Percentiles rank a stretch among this genome's conserved stretches.
Evolutionary conservation across 768 basidiomycete genomes (phyloP).

Genomic region (Mycena haematopus): DNA sequence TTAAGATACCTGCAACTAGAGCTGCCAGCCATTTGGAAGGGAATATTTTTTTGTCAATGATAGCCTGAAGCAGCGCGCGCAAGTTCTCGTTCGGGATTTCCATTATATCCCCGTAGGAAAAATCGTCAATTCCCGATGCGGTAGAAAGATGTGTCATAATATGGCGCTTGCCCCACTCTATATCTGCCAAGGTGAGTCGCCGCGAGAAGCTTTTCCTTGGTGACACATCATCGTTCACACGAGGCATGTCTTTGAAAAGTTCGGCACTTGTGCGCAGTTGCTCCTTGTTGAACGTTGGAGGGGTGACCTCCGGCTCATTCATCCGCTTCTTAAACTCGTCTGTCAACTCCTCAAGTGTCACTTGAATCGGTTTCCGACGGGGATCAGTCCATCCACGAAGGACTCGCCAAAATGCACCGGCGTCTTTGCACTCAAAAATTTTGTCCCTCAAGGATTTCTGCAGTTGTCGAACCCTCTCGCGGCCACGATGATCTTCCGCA

Average conservation of each 20-base stretch:
- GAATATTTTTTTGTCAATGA: no score
- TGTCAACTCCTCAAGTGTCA: slow-evolving; percentile 2
- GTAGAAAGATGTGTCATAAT: no score
- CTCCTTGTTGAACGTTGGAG: slow-evolving; percentile 4
- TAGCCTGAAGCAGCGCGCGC: no score
- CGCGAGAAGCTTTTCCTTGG: no score
- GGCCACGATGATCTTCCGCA: slow-evolving; percentile 5
- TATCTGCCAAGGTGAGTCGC: no score
- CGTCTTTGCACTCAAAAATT: slow-evolving; percentile 17
- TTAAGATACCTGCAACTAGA: no score
- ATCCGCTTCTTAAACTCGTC: slow-evolving; percentile 8
- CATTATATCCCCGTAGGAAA: no score
- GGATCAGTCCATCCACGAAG: slow-evolving; percentile 16
- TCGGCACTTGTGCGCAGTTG: not conserved
- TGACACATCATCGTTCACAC: not conserved
- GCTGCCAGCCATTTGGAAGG: no score
- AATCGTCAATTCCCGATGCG: no score
- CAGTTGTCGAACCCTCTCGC: not conserved
- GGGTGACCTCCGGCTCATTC: slow-evolving; percentile 1
- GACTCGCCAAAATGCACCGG: slow-evolving; percentile 5
- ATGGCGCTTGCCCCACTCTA: no score
- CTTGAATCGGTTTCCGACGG: not conserved
- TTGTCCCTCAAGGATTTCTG: slow-evolving; percentile 7
- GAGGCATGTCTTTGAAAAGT: not conserved
- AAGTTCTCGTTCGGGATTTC: no score